Evolutionary conservation across 2,329 filamentous ascomycete genomes (phyloP).

Genomic region (Ophiostoma ulmi): DNA sequence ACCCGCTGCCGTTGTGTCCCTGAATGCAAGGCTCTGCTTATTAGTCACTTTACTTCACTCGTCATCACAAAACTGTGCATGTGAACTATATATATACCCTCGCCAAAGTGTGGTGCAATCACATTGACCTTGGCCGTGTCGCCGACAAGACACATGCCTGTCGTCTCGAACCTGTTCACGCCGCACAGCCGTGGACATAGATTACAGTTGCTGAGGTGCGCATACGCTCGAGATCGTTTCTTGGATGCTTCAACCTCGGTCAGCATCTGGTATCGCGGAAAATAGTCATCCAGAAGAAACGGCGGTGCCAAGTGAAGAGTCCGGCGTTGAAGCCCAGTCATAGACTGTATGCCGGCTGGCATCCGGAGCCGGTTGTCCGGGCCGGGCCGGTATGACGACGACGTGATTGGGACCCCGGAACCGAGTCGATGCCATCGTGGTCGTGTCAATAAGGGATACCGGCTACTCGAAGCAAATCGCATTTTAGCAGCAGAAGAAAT

Average conservation of each 20-base stretch:
- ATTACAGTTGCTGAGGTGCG: constrained; percentile 73
- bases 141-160: constrained; percentile 73
- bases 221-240: constrained; percentile 69
- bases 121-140: constrained; percentile 73
- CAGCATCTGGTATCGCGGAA: constrained; percentile 65
- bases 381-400: neutral
- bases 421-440: constrained; percentile 1
- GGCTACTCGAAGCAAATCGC: neutral
- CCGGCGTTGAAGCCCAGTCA: constrained; percentile 8
- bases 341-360: neutral
- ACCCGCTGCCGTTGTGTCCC: constrained; percentile 72
- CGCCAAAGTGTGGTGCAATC: constrained; percentile 80
- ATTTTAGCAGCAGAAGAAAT: neutral
- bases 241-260: constrained; percentile 62
- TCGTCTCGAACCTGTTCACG: constrained; percentile 75
- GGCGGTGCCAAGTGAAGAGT: constrained; percentile 53
- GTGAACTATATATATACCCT: constrained; percentile 42
- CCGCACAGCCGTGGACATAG: constrained; percentile 72
- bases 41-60: neutral
- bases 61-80: neutral
- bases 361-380: neutral
- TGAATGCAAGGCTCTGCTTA: constrained; percentile 68
- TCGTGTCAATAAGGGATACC: neutral
- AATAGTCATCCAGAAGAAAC: constrained; percentile 70
- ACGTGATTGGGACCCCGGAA: neutral